These are phyloP conservation scores for Potentilla sterilis DNA, from an alignment of 306 rosid genomes.

Conservation along the genomic window DNA sequence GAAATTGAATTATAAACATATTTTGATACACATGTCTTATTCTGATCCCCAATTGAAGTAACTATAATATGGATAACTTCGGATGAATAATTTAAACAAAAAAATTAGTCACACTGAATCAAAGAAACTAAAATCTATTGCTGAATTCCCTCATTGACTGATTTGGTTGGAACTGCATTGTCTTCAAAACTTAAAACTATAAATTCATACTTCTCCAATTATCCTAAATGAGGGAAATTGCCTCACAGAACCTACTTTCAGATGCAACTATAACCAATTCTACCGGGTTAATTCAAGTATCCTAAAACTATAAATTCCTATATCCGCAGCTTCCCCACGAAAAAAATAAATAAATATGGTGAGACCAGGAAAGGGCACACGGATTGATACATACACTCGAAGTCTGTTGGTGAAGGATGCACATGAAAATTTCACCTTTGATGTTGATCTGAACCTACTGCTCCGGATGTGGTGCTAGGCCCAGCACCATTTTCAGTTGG, in stretches of 20 bases:
- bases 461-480: slow-evolving; percentile 67
- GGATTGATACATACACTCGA: slow-evolving; percentile 41
- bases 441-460: slow-evolving; percentile 66
- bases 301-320: slow-evolving; percentile 58
- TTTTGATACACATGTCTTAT: not conserved
- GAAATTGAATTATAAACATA: not conserved
- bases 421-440: slow-evolving; percentile 56
- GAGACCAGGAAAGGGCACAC: slow-evolving; percentile 48
- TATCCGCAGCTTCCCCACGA: slow-evolving; percentile 58
- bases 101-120: not conserved
- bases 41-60: slow-evolving; percentile 3
- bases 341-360: slow-evolving; percentile 27
- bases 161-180: slow-evolving; percentile 27
- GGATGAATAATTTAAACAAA: not conserved
- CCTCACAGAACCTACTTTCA: slow-evolving; percentile 32
- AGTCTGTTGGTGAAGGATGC: slow-evolving; percentile 32
- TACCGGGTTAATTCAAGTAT: slow-evolving; percentile 42
- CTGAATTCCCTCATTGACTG: slow-evolving; percentile 12
- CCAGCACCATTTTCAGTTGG: slow-evolving; percentile 94
- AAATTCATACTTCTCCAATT: slow-evolving; percentile 21
- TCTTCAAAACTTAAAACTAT: slow-evolving; percentile 36
- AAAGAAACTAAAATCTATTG: slow-evolving; percentile 8
- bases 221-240: slow-evolving; percentile 41
- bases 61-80: slow-evolving; percentile 16
- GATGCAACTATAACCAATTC: slow-evolving; percentile 44